Percentiles rank a stretch among this genome's conserved stretches.
These are phyloP conservation scores for Penicillium parvum DNA, from an alignment of 495 filamentous ascomycete species.

Conservation along the genomic window DNA sequence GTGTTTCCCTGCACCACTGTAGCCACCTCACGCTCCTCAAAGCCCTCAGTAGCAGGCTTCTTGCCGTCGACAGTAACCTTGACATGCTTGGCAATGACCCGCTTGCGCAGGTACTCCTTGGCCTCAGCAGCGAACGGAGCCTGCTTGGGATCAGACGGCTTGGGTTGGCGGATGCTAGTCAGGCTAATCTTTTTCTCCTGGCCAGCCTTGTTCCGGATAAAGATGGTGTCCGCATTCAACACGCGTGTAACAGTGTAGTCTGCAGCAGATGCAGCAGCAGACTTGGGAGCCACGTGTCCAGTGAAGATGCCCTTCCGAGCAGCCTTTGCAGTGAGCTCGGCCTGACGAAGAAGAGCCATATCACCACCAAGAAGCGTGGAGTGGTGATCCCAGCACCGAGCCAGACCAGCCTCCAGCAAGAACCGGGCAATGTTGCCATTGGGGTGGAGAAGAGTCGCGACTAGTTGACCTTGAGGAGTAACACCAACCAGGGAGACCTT, in stretches of 20 bases:
- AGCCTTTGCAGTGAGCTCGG: slow-evolving; percentile 81
- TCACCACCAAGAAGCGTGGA: slow-evolving; percentile 79
- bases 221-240: slow-evolving; percentile 83
- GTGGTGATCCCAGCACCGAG: slow-evolving; percentile 90
- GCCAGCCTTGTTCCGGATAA: slow-evolving; percentile 76
- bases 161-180: slow-evolving; percentile 88
- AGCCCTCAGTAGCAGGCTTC: slow-evolving; percentile 83
- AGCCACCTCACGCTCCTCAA: slow-evolving; percentile 89
- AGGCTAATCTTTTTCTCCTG: slow-evolving; percentile 85
- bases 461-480: slow-evolving; percentile 79
- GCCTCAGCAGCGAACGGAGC: slow-evolving; percentile 85
- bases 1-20: slow-evolving; percentile 79
- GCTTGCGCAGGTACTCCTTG: slow-evolving; percentile 93
- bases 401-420: slow-evolving; percentile 80
- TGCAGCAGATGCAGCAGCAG: slow-evolving; percentile 49
- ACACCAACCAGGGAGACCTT: slow-evolving; percentile 75
- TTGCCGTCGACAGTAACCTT: slow-evolving; percentile 83
- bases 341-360: slow-evolving; percentile 80
- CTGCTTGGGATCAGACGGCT: slow-evolving; percentile 74
- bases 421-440: slow-evolving; percentile 88
- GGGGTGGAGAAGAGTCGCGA: slow-evolving; percentile 78
- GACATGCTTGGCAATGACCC: slow-evolving; percentile 92
- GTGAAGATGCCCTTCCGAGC: slow-evolving; percentile 72
- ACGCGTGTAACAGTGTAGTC: slow-evolving; percentile 84
- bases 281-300: slow-evolving; percentile 61